Conservation (phyloP, 1,284 basidiomycete species). For the Ganoderma sinense region DNA sequence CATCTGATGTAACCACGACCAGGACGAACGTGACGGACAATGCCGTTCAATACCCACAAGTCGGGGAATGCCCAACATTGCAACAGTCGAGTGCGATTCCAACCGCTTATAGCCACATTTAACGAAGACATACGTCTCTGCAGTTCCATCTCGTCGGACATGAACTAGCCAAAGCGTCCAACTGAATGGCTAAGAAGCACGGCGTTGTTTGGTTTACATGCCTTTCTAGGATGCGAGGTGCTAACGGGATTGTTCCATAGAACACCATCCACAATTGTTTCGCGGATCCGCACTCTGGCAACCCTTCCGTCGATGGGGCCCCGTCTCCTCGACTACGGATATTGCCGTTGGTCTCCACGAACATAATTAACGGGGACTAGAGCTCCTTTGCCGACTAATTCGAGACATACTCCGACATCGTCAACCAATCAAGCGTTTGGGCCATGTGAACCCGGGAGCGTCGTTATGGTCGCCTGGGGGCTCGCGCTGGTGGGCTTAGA, state of each 20-base stretch:
- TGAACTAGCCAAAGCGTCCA: neutral
- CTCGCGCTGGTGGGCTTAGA: conserved; percentile 23
- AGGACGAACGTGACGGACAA: neutral
- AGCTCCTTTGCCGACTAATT: conserved; percentile 13
- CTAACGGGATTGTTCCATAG: conserved; percentile 6
- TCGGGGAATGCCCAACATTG: neutral
- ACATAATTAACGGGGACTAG: conserved; percentile 28
- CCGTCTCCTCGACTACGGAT: conserved; percentile 8
- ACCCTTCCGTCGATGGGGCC: conserved; percentile 11
- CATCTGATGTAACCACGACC: neutral
- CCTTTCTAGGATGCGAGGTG: conserved; percentile 3
- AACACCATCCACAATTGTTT: conserved; percentile 6
- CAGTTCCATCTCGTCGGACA: neutral
- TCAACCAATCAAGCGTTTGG: conserved; percentile 15
- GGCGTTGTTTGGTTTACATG: neutral
- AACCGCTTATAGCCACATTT: conserved; percentile 1
- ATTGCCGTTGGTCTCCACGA: conserved; percentile 13
- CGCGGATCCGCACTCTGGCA: conserved; percentile 11
- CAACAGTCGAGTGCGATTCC: neutral
- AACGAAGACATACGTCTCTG: conserved; percentile 4
- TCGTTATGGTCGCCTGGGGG: conserved; percentile 28
- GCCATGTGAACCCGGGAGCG: conserved; percentile 21
- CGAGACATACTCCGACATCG: conserved; percentile 20
- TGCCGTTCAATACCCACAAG: neutral
- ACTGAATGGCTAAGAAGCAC: conserved; percentile 9